Evolutionary conservation across 495 filamentous ascomycete species (phyloP), one percentile per base, ranked within the genome.

Genomic region (Aspergillus panamensis): DNA sequence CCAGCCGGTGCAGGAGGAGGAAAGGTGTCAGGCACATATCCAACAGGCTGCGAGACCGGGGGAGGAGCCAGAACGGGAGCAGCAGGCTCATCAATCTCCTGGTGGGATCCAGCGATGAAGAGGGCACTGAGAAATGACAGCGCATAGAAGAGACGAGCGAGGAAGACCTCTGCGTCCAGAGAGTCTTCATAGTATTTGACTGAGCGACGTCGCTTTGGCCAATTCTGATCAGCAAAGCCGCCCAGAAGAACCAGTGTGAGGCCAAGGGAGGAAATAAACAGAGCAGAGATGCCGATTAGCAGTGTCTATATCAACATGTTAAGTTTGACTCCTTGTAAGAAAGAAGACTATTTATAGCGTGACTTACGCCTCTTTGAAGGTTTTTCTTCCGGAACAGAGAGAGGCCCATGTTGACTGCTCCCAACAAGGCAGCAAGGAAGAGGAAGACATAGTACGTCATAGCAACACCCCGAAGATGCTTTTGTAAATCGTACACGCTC

Each of bases 331-430:
- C 16, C 37, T 25, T 5, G 5, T 25, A 25, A 25, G 25, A 25
- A 2, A 25, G 25, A 25, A 25, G 5, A 5, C 2, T 25, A 5
- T n/a, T n/a, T n/a, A 25, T 2, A 25, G 25, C 5, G 25, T 25
- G 17, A 65, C 60, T 4, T 61, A 66, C 64, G 16, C 61, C 61
- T 21, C 48, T 33, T 7, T 58, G 47, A 10, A 63, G 29, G 19
- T 57, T 54, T 0, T 48, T 14, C 7, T 48, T 45, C 8, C 48
- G 52, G 9, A 57, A 25, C 12, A 65, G 8, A 2, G 59, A 57
- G 13, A 58, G 35, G 8, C 50, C 17, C 53, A 65, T 57, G 4
- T 49, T 57, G 1, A 21, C 63, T 3, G 49, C 31, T 5, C 56
- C 59, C 12, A 65, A 25, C 0, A 62, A 13, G 31, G 57, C 52